Conservation (phyloP, 305 asterid species). For the Fraxinus velutina region DNA sequence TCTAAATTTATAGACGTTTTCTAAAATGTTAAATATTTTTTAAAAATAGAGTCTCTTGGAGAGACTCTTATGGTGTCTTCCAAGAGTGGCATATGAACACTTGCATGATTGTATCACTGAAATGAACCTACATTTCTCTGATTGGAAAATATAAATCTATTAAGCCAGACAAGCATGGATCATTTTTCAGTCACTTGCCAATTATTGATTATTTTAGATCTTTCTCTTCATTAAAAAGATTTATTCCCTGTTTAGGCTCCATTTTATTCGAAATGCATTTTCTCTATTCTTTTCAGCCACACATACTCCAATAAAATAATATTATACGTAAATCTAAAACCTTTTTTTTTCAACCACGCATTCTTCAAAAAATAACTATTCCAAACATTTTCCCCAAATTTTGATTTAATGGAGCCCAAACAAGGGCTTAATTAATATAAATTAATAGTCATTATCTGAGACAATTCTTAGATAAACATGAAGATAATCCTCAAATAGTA, state of each 20-base stretch:
- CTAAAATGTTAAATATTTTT: neutral
- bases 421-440: neutral
- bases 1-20: neutral
- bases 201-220: neutral
- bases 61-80: neutral
- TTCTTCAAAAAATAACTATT: neutral
- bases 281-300: neutral
- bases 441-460: conserved; percentile 4
- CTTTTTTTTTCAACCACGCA: neutral
- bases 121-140: conserved; percentile 9
- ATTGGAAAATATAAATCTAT: conserved; percentile 6
- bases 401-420: neutral
- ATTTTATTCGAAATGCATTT: neutral
- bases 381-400: neutral
- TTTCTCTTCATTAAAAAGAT: conserved; percentile 1
- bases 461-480: neutral
- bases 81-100: conserved; percentile 2
- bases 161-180: neutral
- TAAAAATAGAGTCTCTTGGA: neutral
- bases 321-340: too few species aligned
- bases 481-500: conserved; percentile 16
- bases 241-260: neutral
- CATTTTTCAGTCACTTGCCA: neutral
- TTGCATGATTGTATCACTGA: conserved; percentile 6
- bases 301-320: neutral